Conservation (phyloP, 1,284 basidiomycete species). For the Irpex rosettiformis region DNA sequence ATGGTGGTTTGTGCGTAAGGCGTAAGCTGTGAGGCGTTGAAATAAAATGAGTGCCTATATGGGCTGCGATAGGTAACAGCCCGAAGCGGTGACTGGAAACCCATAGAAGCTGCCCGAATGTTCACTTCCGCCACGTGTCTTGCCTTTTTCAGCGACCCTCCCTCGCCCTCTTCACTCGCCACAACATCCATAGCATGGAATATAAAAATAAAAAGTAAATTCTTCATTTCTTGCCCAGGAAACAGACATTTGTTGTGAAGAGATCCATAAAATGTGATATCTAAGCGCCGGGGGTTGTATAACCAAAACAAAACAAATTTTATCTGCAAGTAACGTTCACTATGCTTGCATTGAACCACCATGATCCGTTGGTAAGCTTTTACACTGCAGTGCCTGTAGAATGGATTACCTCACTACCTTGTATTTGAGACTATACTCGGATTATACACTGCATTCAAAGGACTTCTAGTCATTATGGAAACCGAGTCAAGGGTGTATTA, state of each 20-base stretch:
- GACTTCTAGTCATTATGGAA: no score
- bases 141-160: conserved; percentile 6
- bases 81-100: conserved; percentile 7
- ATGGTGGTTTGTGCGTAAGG: conserved; percentile 9
- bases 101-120: conserved; percentile 9
- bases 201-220: no score
- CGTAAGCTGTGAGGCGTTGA: not conserved
- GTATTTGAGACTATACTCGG: no score
- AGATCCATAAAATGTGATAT: not conserved
- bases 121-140: conserved; percentile 7
- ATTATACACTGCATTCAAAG: no score
- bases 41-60: conserved; percentile 8
- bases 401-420: no score
- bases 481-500: no score
- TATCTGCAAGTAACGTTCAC: no score
- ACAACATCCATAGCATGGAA: no score
- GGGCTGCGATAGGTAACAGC: conserved; percentile 1
- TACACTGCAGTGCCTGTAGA: no score
- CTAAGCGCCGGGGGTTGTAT: not conserved
- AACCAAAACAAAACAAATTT: no score
- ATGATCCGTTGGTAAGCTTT: no score
- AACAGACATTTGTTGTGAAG: not conserved
- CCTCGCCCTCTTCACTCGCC: not conserved
- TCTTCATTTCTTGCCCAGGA: not conserved
- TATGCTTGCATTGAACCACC: no score